Base-by-base conservation (phyloP, 1,284 basidiomycete genomes). In the Xerocomus nothofagi region DNA sequence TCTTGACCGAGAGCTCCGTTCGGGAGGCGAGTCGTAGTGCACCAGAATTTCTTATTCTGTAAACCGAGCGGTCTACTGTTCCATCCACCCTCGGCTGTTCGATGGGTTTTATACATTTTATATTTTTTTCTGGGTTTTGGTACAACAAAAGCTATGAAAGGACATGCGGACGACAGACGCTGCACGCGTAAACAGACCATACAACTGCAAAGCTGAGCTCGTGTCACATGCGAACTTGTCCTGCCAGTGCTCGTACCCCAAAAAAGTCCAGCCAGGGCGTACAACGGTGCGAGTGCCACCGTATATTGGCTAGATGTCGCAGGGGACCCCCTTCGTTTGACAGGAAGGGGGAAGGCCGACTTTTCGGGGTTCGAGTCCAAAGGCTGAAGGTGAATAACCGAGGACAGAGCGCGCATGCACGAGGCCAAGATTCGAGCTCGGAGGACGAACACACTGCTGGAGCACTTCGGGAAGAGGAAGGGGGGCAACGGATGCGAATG, bases 71-170 rank as follows among this genome's bases (percentile, higher is more conserved):
- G n/a, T n/a, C n/a, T n/a, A n/a, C n/a, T n/a, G n/a, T n/a, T n/a
- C n/a, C n/a, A n/a, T n/a, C n/a, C n/a, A n/a, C n/a, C n/a, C n/a
- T n/a, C n/a, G n/a, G n/a, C n/a, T n/a, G 33, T 7, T n/a, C 18
- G 15, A 12, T 29, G 11, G 23, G 29, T 52, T 52, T 52, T 1
- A 39, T 32, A 21, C 20, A 46, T 33, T 59, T 15, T 59, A n/a
- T 40, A 12, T 11, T 41, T 57, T 54, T 60, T 23, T 57, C 34
- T 48, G 43, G 46, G 23, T 54, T 57, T 50, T 51, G 14, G 39
- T 44, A 60, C 51, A 21, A 60, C 56, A 26, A 27, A 7, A 48
- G 7, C 42, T 43, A 53, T 8, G 6, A 23, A 54, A 46, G 3
- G 32, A 57, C 38, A 39, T 17, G 37, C 27, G 40, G 44, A 58